A percentile compares a stretch with the other conserved stretches of the same genome.
These are phyloP conservation scores for Meyerozyma elateridarum DNA, from an alignment of 1,139 yeast species.

Conservation along the genomic window DNA sequence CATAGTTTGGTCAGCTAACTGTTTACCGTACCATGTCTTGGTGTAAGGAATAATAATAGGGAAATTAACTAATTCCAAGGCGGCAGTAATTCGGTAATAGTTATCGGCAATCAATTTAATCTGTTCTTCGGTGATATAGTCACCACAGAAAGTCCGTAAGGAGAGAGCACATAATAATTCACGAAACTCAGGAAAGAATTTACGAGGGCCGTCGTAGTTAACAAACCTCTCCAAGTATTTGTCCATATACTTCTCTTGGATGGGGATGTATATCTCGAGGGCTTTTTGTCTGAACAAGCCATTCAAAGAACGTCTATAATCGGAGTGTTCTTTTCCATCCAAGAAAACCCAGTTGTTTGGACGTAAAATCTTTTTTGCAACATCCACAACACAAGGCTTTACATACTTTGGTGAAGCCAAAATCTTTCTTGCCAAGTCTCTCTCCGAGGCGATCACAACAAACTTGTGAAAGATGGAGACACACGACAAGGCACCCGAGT, in stretches of 20 bases:
- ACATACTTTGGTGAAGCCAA: constrained; percentile 81
- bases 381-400: constrained; percentile 97
- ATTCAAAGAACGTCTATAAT: constrained; percentile 85
- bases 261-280: constrained; percentile 76
- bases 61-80: constrained; percentile 93
- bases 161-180: constrained; percentile 94
- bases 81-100: constrained; percentile 87
- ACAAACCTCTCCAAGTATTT: constrained; percentile 66
- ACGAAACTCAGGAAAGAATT: constrained; percentile 90
- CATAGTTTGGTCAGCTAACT: constrained; percentile 92
- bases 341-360: constrained; percentile 97
- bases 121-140: constrained; percentile 87
- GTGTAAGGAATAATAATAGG: constrained; percentile 94
- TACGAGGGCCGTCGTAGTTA: constrained; percentile 54
- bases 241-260: constrained; percentile 80
- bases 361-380: constrained; percentile 85
- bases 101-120: constrained; percentile 84
- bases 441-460: constrained; percentile 87
- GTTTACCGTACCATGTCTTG: constrained; percentile 96
- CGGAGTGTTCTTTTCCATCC: constrained; percentile 93
- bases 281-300: constrained; percentile 86
- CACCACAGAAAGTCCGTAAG: constrained; percentile 91
- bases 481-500: constrained; percentile 88
- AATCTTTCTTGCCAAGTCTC: constrained; percentile 88
- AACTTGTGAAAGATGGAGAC: constrained; percentile 97